Conservation (phyloP, 2,329 filamentous ascomycete species). For the Tolypocladium paradoxum region DNA sequence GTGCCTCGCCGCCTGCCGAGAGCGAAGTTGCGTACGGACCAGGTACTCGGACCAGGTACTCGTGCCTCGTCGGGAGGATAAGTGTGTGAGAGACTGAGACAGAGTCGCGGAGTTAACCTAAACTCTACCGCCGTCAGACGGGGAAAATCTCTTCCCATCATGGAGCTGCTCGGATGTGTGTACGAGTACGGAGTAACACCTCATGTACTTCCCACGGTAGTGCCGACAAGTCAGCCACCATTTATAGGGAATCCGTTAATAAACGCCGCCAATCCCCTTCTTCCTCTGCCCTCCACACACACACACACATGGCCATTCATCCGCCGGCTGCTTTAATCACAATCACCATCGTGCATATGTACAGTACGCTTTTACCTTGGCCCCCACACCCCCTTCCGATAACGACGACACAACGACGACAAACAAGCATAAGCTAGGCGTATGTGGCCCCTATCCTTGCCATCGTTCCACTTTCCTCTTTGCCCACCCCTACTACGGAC, state of each 20-base stretch:
- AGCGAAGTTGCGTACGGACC: neutral
- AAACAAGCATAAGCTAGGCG: neutral
- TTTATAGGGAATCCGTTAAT: neutral
- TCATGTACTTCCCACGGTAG: neutral
- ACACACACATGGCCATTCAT: neutral
- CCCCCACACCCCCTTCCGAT: neutral
- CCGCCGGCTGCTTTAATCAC: neutral
- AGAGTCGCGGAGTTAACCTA: too few species aligned
- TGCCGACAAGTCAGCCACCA: too few species aligned
- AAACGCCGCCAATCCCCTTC: neutral
- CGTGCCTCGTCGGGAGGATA: neutral
- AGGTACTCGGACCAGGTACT: too few species aligned
- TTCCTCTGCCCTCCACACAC: neutral
- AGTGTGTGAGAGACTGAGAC: too few species aligned
- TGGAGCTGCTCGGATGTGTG: neutral
- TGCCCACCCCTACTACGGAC: neutral
- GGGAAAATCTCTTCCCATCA: neutral
- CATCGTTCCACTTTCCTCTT: slow-evolving; percentile 1
- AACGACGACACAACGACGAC: neutral
- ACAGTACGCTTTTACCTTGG: neutral
- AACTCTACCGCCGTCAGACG: neutral
- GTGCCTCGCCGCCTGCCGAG: neutral
- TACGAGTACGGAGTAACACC: neutral
- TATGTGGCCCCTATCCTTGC: neutral
- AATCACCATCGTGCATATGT: neutral